Evolutionary conservation across 768 basidiomycete genomes (phyloP).

Genomic region (Chalciporus sphaerocephalus): DNA sequence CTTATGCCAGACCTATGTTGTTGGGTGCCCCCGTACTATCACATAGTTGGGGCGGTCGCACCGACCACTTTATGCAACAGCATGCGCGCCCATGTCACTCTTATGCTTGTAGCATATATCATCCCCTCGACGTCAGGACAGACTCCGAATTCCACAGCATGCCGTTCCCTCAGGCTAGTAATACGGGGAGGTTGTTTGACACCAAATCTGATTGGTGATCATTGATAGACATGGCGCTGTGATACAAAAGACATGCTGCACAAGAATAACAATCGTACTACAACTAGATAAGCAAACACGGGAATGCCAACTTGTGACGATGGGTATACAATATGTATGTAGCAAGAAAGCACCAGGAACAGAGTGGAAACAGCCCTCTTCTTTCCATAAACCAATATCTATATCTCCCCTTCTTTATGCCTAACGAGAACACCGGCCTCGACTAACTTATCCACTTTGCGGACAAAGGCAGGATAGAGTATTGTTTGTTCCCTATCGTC

Average conservation of each 20-base stretch:
- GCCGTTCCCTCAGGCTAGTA: no score
- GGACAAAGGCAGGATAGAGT: slow-evolving; percentile 19
- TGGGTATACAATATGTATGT: slow-evolving; percentile 1
- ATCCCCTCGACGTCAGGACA: no score
- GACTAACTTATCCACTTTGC: slow-evolving; percentile 21
- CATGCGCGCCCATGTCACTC: background rate
- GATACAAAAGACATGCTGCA: background rate
- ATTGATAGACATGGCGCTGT: background rate
- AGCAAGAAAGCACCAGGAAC: background rate
- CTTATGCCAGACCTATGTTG: slow-evolving; percentile 1
- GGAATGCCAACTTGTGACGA: background rate
- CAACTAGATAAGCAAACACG: no score
- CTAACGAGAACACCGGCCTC: slow-evolving; percentile 14
- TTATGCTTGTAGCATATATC: no score
- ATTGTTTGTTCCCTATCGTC: slow-evolving; percentile 15
- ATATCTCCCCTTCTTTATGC: background rate
- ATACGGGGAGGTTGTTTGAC: no score
- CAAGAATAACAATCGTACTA: background rate
- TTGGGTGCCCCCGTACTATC: background rate
- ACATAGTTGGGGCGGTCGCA: background rate
- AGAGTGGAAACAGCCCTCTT: background rate
- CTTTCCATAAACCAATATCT: background rate
- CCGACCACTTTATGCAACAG: slow-evolving; percentile 1
- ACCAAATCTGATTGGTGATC: no score
- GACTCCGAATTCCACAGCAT: no score